Evolutionary conservation across 352 stramenopile species (phyloP), one percentile per base, ranked within the genome.

Genomic region (Thraustochytrium striatum): DNA sequence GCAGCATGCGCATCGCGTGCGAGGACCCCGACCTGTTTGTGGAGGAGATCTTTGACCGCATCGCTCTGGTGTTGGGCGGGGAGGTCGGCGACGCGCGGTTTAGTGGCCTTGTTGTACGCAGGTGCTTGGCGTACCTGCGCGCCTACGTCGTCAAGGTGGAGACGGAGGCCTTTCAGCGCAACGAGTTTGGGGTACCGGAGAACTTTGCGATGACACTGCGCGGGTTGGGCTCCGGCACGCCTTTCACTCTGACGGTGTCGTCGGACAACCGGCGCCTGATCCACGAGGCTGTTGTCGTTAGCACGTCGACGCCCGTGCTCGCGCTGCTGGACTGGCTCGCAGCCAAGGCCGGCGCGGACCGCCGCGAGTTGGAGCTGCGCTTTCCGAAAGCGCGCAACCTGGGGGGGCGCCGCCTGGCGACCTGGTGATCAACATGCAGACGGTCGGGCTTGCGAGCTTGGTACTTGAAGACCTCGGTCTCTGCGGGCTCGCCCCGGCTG

Each of bases 11-110:
- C 41, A 13, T 70, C 16, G 36, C 28, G 2, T 53, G 50, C 35
- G 16, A 53, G 33, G 8, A 39, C 32, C 16, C 16, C n/a, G 65
- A 75, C 41, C 44, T 62, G n/a, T 75, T 75, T 75, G 44, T 75
- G 19, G 65, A 61, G 44, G 32, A 75, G 32, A 43, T 75, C 16
- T 75, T 75, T 30, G 65, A 75, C 1, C 41, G 39, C 30, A 30
- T 75, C 50, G 44, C 25, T 55, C 47, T 55, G 47, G 16, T 55
- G 47, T 55, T 25, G 47, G 16, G 25, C 16, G 25, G 25, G 16
- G 25, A 55, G 47, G 47, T 25, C 25, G 16, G 25, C 16, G 25
- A 25, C 16, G 47, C 47, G 47, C 25, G 16, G 16, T 55, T 55
- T 25, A 55, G n/a, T n/a, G n/a, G 16, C 47, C 47, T 25, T 16